Evolutionary conservation across 805 yeast genomes (phyloP), one percentile per base, ranked within the genome.

Genomic region (Naumovozyma castellii): DNA sequence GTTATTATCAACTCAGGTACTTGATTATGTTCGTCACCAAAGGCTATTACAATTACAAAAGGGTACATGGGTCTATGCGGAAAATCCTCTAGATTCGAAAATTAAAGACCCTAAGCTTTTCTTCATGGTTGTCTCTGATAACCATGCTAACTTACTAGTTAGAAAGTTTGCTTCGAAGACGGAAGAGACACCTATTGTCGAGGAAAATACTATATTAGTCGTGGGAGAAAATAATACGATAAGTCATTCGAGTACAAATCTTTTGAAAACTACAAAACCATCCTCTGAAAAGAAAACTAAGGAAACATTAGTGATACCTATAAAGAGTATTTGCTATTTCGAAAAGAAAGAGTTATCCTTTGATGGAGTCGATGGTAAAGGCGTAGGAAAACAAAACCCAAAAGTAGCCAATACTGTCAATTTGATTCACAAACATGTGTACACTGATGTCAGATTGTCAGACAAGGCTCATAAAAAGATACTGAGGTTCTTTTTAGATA

Each of bases 41-140:
- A 69, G 90, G 50, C 76, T 80, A 35, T 60, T 82, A 42, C 79
- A 77, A 53, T 61, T 85, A 36, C 76, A 85, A 19, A 77, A 73
- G 51, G 95, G 95, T 1, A 72, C 83, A 2, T 85, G 94, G 94
- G 88, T 82, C 12, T 80, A 68, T 53, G 71, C 79, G 1, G 80
- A 78, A 29, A 64, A 70, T 38, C 86, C 82, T 16, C 44, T 60
- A 10, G 56, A 50, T 35, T 34, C 38, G 9, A 42, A 42, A 32
- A 48, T 51, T 29, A 52, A 48, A 28, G 44, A 51, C 28, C 65
- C 66, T 9, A 71, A 68, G 45, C 67, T 67, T 43, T 77, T 69
- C 54, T 83, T 73, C 53, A 67, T 80, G 36, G 65, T 76, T 8
- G 60, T 84, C 33, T 78, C 88, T 2, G 83, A 88, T 10, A 79